These are phyloP conservation scores for Claviceps spartinae DNA, from an alignment of 2,329 filamentous ascomycete species.

Conservation along the genomic window DNA sequence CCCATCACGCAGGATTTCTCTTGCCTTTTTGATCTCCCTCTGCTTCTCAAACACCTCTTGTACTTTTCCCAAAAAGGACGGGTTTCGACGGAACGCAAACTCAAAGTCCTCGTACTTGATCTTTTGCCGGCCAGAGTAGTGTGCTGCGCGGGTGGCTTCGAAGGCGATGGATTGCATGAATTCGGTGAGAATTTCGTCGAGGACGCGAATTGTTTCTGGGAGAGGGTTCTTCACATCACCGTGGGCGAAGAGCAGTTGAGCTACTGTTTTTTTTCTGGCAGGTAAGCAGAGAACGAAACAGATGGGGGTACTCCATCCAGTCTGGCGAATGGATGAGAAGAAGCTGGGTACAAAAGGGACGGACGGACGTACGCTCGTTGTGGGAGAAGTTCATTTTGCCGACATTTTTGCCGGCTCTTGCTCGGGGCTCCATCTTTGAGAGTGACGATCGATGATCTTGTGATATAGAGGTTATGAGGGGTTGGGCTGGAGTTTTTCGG, in stretches of 20 bases:
- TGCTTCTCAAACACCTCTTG: slow-evolving; percentile 83
- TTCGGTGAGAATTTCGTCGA: slow-evolving; percentile 93
- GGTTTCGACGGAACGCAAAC: slow-evolving; percentile 79
- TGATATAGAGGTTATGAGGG: slow-evolving; percentile 2
- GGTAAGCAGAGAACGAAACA: not conserved
- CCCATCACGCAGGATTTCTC: slow-evolving; percentile 61
- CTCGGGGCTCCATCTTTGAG: slow-evolving; percentile 55
- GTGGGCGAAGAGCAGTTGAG: slow-evolving; percentile 63
- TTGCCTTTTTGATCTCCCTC: slow-evolving; percentile 67
- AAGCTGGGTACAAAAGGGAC: not conserved
- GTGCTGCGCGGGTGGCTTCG: slow-evolving; percentile 72
- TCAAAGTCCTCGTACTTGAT: slow-evolving; percentile 98
- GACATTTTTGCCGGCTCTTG: slow-evolving; percentile 65
- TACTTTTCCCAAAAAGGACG: slow-evolving; percentile 74
- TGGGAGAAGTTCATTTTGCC: slow-evolving; percentile 69
- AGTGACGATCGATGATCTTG: not conserved
- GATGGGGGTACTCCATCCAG: not conserved
- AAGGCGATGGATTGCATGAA: slow-evolving; percentile 92
- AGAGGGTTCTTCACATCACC: slow-evolving; percentile 69
- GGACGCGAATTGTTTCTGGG: slow-evolving; percentile 67
- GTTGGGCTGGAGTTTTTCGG: slow-evolving; percentile 14
- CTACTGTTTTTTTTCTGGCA: slow-evolving; percentile 34
- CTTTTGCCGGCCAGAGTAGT: slow-evolving; percentile 81
- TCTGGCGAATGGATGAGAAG: not conserved
- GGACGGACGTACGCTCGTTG: slow-evolving; percentile 48